Evolutionary conservation across 1,284 basidiomycete genomes (phyloP), one percentile per base, ranked within the genome.

Genomic region (Pyrrhoderma noxium): DNA sequence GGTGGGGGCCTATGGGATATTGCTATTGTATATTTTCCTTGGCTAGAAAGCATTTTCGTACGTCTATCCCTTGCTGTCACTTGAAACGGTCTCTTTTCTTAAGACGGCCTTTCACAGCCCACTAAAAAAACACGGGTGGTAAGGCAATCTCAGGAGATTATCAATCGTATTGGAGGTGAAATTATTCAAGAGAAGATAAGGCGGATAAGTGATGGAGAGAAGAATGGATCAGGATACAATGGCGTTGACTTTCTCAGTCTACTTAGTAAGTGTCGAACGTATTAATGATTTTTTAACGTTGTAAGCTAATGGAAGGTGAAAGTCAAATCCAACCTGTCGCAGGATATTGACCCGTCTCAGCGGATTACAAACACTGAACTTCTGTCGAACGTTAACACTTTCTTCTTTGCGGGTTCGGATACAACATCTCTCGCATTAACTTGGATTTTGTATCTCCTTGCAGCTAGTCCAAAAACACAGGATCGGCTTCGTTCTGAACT

Each of bases 351-450:
- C 9, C 69, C 71, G 0, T 78, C 82, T 46, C 79, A 89, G 57
- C 78, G 82, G 40, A 82, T 93, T 54, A 86, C 87, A 1, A 87
- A 91, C 60, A 78, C 82, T 41, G 62, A 67, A 51, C 65, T 67
- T 49, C 65, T 64, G 59, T 57, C 61, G 52, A 58, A 52, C 53
- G 62, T 64, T 53, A 59, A 61, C 40, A 59, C 57, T 19, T 64
- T 65, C 53, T 57, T 57, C 22, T 56, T 61, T 34, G 62, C 66
- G 19, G 64, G 64, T 13, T 65, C 66, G 31, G 55, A 93, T 61
- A 90, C 90, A 0, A 85, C 85, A 9, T 85, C 85, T 1, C 76
- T 91, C 23, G 75, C 82, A 8, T 69, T 90, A 45, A 85, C 85
- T 0, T 93, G 89, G 89, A 80, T 82, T 1, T 66, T 93, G 21